Conservation (phyloP, 495 filamentous ascomycete species). For the Penicillium coffeae region DNA sequence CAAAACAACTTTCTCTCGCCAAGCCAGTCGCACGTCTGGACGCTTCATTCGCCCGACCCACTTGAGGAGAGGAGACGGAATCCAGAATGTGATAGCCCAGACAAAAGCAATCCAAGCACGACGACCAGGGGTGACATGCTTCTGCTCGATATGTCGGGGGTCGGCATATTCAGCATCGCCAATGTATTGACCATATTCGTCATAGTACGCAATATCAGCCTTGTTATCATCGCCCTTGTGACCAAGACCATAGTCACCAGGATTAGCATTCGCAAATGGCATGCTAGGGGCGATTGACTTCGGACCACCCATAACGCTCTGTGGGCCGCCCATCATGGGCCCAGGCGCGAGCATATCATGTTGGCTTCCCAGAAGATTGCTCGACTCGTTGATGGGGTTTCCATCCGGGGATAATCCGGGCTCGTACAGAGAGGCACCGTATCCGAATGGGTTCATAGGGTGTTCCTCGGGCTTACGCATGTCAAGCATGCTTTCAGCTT, state of each 20-base stretch:
- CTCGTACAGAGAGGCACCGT: conserved; percentile 32
- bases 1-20: conserved; percentile 90
- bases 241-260: conserved; percentile 89
- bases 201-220: conserved; percentile 61
- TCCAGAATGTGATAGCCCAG: conserved; percentile 91
- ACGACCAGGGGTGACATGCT: conserved; percentile 56
- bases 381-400: conserved; percentile 52
- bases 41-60: conserved; percentile 92
- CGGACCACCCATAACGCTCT: conserved; percentile 49
- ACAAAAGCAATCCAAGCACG: conserved; percentile 76
- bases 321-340: conserved; percentile 58
- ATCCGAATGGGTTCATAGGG: conserved; percentile 31
- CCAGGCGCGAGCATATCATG: conserved; percentile 67
- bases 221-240: conserved; percentile 76
- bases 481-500: conserved; percentile 94
- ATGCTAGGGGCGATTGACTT: conserved; percentile 71
- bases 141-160: conserved; percentile 70
- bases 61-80: conserved; percentile 79
- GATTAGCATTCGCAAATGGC: conserved; percentile 39
- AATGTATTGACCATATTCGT: conserved; percentile 51
- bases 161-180: conserved; percentile 67
- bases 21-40: conserved; percentile 93
- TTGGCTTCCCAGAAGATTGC: conserved; percentile 60
- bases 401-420: conserved; percentile 23
- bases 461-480: conserved; percentile 65